phyloP scores from a whole-genome alignment of 768 basidiomycete genomes.

The Antrodiella citrinella region DNA sequence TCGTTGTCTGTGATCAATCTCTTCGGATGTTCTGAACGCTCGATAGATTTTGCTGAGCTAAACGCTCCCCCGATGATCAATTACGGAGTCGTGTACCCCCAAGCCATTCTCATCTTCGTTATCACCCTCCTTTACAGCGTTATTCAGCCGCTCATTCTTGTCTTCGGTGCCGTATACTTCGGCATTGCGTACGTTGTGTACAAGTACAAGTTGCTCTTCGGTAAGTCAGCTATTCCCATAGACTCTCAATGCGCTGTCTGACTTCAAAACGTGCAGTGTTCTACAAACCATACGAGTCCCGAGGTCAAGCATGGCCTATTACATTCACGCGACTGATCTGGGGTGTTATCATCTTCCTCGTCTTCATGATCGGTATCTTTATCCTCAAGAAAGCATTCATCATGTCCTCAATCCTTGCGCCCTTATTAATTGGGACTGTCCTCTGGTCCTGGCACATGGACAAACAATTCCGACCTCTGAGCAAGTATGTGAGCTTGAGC shows the following conservation, averaged over 20 bases:
- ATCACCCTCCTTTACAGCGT: constrained; percentile 94
- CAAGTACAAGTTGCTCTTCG: constrained; percentile 95
- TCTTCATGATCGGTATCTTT: constrained; percentile 98
- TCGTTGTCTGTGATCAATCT: constrained; percentile 10
- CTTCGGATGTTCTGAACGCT: neutral
- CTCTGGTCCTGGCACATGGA: constrained; percentile 79
- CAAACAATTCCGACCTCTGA: constrained; percentile 59
- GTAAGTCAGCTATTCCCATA: constrained; percentile 36
- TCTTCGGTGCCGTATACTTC: constrained; percentile 95
- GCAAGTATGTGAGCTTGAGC: constrained; percentile 77
- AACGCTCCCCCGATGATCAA: constrained; percentile 98
- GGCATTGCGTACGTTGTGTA: constrained; percentile 94
- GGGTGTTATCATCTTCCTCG: constrained; percentile 87
- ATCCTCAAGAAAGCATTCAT: constrained; percentile 54
- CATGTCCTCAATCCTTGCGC: constrained; percentile 57
- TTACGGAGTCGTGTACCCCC: constrained; percentile 95
- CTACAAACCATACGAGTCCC: constrained; percentile 97
- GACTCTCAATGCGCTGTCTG: constrained; percentile 1
- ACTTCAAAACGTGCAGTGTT: constrained; percentile 70
- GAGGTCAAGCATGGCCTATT: constrained; percentile 96
- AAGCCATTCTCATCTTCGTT: constrained; percentile 92
- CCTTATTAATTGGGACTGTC: constrained; percentile 67
- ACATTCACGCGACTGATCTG: constrained; percentile 89
- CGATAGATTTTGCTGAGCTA: constrained; percentile 84
- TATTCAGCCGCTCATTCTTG: constrained; percentile 88